Evolutionary conservation across 495 filamentous ascomycete genomes (phyloP).

Genomic region (Penicillium diatomitis): DNA sequence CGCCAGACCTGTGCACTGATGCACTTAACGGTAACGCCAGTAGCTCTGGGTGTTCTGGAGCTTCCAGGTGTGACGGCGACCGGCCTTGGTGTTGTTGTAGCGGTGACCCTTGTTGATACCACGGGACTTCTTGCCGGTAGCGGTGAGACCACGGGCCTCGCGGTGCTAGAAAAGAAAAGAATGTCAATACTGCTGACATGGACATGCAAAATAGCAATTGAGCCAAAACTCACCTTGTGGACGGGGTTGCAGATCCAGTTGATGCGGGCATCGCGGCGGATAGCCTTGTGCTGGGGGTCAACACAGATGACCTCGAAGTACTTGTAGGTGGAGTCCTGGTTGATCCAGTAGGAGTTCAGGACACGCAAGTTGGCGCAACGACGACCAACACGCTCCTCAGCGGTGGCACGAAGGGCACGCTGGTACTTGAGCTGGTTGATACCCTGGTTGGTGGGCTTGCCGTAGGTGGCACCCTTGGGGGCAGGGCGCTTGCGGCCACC

Average conservation of each 20-base stretch:
- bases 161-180: slow-evolving; percentile 55
- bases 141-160: slow-evolving; percentile 90
- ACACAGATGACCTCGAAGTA: slow-evolving; percentile 99
- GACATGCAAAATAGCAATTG: slow-evolving; percentile 56
- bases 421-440: slow-evolving; percentile 99
- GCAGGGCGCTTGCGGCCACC: slow-evolving; percentile 95
- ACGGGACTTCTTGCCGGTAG: slow-evolving; percentile 97
- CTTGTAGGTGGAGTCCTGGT: slow-evolving; percentile 99
- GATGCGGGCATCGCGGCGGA: slow-evolving; percentile 96
- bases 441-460: slow-evolving; percentile 99
- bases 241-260: slow-evolving; percentile 99
- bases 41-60: slow-evolving; percentile 94
- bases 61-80: slow-evolving; percentile 99
- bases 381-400: slow-evolving; percentile 98
- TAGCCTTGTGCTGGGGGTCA: slow-evolving; percentile 99
- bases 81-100: slow-evolving; percentile 94
- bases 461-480: slow-evolving; percentile 97
- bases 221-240: slow-evolving; percentile 62
- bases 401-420: slow-evolving; percentile 91
- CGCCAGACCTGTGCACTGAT: slow-evolving; percentile 16
- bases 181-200: slow-evolving; percentile 63
- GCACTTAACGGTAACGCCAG: slow-evolving; percentile 70
- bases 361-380: slow-evolving; percentile 97
- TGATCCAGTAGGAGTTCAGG: slow-evolving; percentile 99
- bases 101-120: slow-evolving; percentile 97